phyloP scores from a whole-genome alignment of 192 early-diverging fungal species.

The Backusella parvicylindrica region DNA sequence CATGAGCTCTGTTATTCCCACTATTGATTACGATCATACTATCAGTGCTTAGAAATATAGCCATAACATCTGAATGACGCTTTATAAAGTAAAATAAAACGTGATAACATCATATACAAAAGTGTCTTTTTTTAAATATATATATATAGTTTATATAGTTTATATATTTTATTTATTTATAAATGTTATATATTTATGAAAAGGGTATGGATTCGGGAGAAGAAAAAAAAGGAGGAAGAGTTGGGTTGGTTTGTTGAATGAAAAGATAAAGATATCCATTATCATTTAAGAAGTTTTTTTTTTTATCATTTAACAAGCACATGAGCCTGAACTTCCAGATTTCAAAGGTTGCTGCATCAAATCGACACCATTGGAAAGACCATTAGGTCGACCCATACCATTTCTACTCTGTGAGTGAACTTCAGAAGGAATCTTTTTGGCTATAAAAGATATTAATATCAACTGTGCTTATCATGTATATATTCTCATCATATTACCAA shows the following conservation, averaged over 20 bases:
- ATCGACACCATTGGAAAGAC: not conserved
- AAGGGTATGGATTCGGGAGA: not conserved
- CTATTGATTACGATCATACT: conserved; percentile 98
- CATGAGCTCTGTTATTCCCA: conserved; percentile 93
- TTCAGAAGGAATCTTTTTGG: not conserved
- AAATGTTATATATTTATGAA: not conserved
- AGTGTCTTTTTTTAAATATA: too few species aligned
- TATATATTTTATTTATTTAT: too few species aligned
- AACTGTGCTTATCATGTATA: not conserved
- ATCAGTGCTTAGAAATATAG: conserved; percentile 61
- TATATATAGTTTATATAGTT: too few species aligned
- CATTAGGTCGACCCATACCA: not conserved
- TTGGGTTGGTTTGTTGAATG: not conserved
- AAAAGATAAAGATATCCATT: not conserved
- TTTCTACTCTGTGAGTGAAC: not conserved
- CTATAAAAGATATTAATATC: not conserved
- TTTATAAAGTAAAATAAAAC: not conserved
- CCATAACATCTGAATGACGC: not conserved
- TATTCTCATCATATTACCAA: conserved; percentile 38
- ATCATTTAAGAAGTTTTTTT: not conserved
- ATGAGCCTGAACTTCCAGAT: not conserved
- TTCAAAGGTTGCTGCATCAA: not conserved
- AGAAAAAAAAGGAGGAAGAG: not conserved
- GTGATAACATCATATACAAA: not conserved
- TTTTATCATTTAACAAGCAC: conserved; percentile 6